Percentiles rank a stretch among this genome's conserved stretches.
Evolutionary conservation across 495 filamentous ascomycete species (phyloP).

Genomic region (Sporormia fimetaria): DNA sequence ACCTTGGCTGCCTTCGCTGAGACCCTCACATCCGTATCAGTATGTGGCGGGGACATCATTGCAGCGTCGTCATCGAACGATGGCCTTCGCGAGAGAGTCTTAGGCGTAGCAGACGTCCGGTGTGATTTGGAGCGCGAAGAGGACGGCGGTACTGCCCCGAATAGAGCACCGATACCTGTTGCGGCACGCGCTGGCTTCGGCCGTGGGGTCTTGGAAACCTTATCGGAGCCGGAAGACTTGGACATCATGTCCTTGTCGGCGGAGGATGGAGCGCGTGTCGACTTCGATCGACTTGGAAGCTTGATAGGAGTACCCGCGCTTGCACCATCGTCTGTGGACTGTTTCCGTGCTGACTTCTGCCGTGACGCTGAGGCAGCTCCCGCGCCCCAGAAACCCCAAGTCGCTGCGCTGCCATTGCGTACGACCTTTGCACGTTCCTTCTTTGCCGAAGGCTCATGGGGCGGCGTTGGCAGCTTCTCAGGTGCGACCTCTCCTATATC

Average conservation of each 20-base stretch:
- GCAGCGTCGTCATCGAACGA: conserved; percentile 43
- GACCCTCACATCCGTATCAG: conserved; percentile 39
- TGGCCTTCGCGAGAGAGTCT: conserved; percentile 28
- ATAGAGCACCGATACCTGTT: conserved; percentile 40
- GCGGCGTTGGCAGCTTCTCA: conserved; percentile 42
- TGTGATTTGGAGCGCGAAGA: conserved; percentile 41
- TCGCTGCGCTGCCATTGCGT: conserved; percentile 36
- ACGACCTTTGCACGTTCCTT: conserved; percentile 50
- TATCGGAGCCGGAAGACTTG: conserved; percentile 45
- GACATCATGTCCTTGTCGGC: conserved; percentile 39
- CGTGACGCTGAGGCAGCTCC: conserved; percentile 23
- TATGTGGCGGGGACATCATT: conserved; percentile 42
- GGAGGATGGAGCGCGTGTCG: conserved; percentile 41
- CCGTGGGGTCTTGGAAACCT: conserved; percentile 37
- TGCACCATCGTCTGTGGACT: conserved; percentile 18
- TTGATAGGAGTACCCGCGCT: conserved; percentile 17
- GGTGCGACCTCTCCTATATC: conserved; percentile 14
- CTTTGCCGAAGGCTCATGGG: conserved; percentile 42
- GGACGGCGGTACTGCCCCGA: conserved; percentile 43
- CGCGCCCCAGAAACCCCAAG: conserved; percentile 51
- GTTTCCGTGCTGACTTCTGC: conserved; percentile 18
- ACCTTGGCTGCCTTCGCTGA: conserved; percentile 48
- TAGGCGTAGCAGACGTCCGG: conserved; percentile 33
- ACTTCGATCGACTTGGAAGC: conserved; percentile 41
- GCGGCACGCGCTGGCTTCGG: conserved; percentile 37